Evolutionary conservation across 2,329 filamentous ascomycete species (phyloP), one percentile per base, ranked within the genome.

Genomic region (Colletotrichum sp.): DNA sequence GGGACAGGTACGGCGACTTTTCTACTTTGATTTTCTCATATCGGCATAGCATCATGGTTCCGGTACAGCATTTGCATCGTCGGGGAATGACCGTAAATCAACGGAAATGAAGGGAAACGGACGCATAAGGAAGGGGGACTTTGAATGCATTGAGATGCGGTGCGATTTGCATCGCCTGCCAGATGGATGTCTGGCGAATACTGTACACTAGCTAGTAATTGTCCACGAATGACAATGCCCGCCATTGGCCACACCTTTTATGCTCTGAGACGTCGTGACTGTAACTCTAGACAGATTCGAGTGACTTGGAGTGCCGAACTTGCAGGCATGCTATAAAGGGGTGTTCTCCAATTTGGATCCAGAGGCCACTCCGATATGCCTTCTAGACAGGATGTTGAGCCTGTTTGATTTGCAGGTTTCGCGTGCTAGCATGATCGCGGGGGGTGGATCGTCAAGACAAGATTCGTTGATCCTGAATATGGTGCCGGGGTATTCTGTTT

Each of bases 21-120:
- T 55, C 16, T 30, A 25, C 48, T 28, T 62, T 39, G 30, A 28
- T 66, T 56, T 28, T 27, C 39, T 48, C 56, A 56, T 60, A 22
- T 61, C 61, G 69, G 69, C 73, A 75, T 72, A 72, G 73, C 73
- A 75, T 75, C 25, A 74, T 25, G n/a, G 32, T 32, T 36, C 32
- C 25, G 61, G 62, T 60, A 36, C 27, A 64, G 73, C 73, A 75
- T 75, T 66, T 75, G 72, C 72, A 75, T 72, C 62, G 36, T 64
- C 18, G 27, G 27, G 66, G 66, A 65, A 34, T 25, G 36, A 61
- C 15, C 64, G 36, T 55, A 13, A 52, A 52, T 52, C 43, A 52
- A 52, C 43, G 43, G 66, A 48, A 60, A 64, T n/a, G 27, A 62
- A 43, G 8, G 39, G 52, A 60, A 16, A 52, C 43, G 43, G n/a